These are phyloP conservation scores for Mycosphaerelloides madeirae DNA, from an alignment of 2,329 filamentous ascomycete genomes.

Conservation along the genomic window DNA sequence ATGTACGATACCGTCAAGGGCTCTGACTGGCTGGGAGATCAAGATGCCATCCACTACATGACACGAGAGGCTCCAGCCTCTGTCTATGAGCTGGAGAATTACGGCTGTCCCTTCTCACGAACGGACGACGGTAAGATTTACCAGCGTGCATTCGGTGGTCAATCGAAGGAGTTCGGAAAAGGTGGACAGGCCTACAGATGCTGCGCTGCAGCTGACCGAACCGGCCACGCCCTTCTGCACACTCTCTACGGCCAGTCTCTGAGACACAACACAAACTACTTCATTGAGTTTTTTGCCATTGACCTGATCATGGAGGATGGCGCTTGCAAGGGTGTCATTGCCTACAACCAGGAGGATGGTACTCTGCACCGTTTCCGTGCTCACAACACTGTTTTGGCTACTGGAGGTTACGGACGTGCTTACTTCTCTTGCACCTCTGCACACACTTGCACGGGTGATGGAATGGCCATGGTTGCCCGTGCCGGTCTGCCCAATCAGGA, in stretches of 20 bases:
- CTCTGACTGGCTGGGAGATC: constrained; percentile 94
- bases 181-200: constrained; percentile 97
- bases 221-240: constrained; percentile 94
- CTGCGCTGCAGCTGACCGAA: constrained; percentile 93
- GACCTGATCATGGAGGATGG: constrained; percentile 97
- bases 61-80: constrained; percentile 87
- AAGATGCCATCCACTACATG: constrained; percentile 99
- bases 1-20: constrained; percentile 99
- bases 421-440: constrained; percentile 99
- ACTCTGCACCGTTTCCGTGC: constrained; percentile 95
- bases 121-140: constrained; percentile 97
- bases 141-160: constrained; percentile 97
- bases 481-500: constrained; percentile 98
- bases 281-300: constrained; percentile 97
- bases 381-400: constrained; percentile 94
- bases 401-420: constrained; percentile 93
- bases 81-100: constrained; percentile 93
- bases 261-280: constrained; percentile 98
- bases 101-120: constrained; percentile 93
- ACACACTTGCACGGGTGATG: constrained; percentile 97
- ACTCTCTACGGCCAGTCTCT: constrained; percentile 97
- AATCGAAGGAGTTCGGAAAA: constrained; percentile 91
- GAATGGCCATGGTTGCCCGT: constrained; percentile 98
- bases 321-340: constrained; percentile 91
- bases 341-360: constrained; percentile 98